Conservation (phyloP, 352 stramenopile species). For the Phytopythium helicoides region DNA sequence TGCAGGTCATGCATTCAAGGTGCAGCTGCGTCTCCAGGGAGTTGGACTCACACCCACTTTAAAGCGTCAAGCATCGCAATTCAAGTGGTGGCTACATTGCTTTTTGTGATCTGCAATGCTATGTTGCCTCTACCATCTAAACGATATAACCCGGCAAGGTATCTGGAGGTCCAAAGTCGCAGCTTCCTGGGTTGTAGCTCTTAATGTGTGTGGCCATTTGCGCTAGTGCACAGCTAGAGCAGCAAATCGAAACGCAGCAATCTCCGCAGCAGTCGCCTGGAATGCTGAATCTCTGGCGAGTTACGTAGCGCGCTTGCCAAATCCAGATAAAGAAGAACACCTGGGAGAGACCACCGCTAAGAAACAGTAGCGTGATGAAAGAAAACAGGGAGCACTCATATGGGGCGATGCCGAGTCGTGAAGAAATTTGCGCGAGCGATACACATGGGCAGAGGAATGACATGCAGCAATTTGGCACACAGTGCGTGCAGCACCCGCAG, state of each 20-base stretch:
- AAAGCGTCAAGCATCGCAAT: no score
- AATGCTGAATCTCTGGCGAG: constrained; percentile 36
- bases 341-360: background rate
- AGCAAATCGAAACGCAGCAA: constrained; percentile 30
- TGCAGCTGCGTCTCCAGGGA: no score
- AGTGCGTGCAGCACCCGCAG: constrained; percentile 22
- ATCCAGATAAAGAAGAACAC: constrained; percentile 28
- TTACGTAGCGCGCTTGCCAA: constrained; percentile 11
- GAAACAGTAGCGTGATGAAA: no score
- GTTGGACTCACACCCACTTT: no score
- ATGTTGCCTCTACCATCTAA: no score
- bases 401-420: constrained; percentile 18
- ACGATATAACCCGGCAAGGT: constrained; percentile 29
- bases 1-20: no score
- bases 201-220: constrained; percentile 61
- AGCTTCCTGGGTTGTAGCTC: constrained; percentile 43
- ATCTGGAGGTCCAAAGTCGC: constrained; percentile 26
- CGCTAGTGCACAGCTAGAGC: constrained; percentile 29
- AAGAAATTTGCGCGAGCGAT: constrained; percentile 32
- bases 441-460: constrained; percentile 24
- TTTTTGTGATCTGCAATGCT: no score
- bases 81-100: no score
- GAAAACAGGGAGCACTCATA: constrained; percentile 5
- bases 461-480: constrained; percentile 29
- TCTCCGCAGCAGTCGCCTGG: constrained; percentile 28